Evolutionary conservation across 179 eudicot species (phyloP), one percentile per base, ranked within the genome.

Genomic region (Nepenthes alata): DNA sequence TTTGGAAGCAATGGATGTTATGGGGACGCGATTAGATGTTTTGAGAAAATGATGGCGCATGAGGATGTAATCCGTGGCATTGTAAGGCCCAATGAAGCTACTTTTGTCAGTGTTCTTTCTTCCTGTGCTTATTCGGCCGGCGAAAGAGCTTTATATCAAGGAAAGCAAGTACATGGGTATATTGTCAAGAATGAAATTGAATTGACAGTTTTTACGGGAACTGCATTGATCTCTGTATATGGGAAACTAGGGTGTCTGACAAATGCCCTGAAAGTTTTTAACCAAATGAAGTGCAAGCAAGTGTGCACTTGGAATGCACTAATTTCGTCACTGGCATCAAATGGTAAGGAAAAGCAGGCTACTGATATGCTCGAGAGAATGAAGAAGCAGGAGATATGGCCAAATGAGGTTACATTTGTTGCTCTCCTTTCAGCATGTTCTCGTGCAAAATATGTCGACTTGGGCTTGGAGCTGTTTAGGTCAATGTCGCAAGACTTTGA

Each of bases 371-470:
- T 81, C 54, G 52, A 74, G 63, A 74, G 13, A 65, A 81, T 83
- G 85, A 78, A 67, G 68, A 13, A 11, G 12, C 68, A 49, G 56
- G 76, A 67, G 2, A 55, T 76, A 51, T 12, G 54, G 59, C 87
- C 89, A 62, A 86, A 79, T 61, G 81, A 78, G 67, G 74, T 80
- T 35, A 83, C 86, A 11, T 81, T 77, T 71, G 80, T 81, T 51
- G 79, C 81, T 48, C 70, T 76, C 57, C 93, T 83, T 3, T 70
- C 70, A 44, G 83, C 88, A 55, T 86, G 93, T 75, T 79, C 85
- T 60, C 80, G 79, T 67, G 74, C 75, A n/a, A 65, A 65, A 37
- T 68, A 64, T 48, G 79, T 83, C n/a, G 65, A 78, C 13, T 69
- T 78, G 55, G 86, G 87, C 14, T 70, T 84, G 63, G 76, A 76